These are phyloP conservation scores for Dovyalis caffra DNA, from an alignment of 345 rosid genomes.

Conservation along the genomic window DNA sequence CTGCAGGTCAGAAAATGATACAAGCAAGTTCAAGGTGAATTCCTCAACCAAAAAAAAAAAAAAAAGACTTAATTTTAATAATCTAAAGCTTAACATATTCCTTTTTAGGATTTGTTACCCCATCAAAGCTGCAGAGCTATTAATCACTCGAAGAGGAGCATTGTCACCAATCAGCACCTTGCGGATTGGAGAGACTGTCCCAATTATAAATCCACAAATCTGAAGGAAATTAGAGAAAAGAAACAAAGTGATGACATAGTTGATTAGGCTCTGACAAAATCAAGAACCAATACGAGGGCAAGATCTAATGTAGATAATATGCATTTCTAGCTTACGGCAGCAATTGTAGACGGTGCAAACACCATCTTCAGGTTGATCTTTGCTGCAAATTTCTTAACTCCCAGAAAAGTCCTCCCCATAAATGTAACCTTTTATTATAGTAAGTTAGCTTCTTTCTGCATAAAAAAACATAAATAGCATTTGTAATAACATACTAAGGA, in stretches of 20 bases:
- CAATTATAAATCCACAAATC: constrained; percentile 27
- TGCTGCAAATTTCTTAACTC: background rate
- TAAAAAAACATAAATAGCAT: background rate
- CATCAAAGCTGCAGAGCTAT: constrained; percentile 23
- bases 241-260: too few species aligned
- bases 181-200: constrained; percentile 22
- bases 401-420: background rate
- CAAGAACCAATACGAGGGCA: too few species aligned
- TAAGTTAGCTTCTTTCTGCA: too few species aligned
- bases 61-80: too few species aligned
- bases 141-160: constrained; percentile 35
- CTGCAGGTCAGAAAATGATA: constrained; percentile 11
- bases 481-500: background rate
- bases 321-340: background rate
- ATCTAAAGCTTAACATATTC: background rate
- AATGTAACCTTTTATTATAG: background rate
- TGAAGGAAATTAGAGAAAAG: background rate
- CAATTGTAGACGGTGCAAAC: background rate
- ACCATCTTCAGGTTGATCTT: background rate
- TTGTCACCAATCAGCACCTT: constrained; percentile 25
- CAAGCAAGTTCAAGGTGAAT: background rate
- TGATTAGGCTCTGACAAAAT: too few species aligned
- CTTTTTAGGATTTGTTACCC: constrained; percentile 15
- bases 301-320: too few species aligned
- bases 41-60: background rate